Percentiles rank a stretch among this genome's conserved stretches.
phyloP scores from a whole-genome alignment of 1,139 yeast species.

The Suhomyces bribrorum region DNA sequence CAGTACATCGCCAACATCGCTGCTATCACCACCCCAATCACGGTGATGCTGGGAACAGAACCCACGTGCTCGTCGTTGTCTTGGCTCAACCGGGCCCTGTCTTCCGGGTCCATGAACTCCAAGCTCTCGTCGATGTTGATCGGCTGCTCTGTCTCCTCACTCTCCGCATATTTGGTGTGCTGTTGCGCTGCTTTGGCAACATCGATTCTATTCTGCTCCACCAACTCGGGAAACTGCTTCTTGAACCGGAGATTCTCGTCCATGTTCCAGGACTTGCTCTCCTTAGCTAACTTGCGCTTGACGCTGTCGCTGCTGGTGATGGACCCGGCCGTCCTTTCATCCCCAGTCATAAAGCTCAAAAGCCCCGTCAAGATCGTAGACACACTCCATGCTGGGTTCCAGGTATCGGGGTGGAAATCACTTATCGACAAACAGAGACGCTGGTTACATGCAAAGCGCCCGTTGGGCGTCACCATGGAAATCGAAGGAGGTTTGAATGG shows the following conservation, averaged over 20 bases:
- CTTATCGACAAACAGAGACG: conserved; percentile 85
- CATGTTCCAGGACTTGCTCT: conserved; percentile 68
- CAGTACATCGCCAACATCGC: conserved; percentile 13
- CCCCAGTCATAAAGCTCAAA: conserved; percentile 79
- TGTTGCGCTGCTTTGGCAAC: conserved; percentile 18
- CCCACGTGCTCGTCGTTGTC: conserved; percentile 21
- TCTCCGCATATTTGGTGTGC: conserved; percentile 2
- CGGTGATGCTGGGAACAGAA: conserved; percentile 15
- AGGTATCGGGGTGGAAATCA: conserved; percentile 88
- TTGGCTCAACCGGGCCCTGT: conserved; percentile 41
- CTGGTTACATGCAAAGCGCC: conserved; percentile 74
- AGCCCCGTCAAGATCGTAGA: conserved; percentile 82
- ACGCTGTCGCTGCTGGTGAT: conserved; percentile 38
- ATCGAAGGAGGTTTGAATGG: conserved; percentile 94
- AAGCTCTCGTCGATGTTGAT: conserved; percentile 21
- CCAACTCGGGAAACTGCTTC: conserved; percentile 68
- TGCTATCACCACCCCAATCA: conserved; percentile 35
- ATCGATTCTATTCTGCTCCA: conserved; percentile 44
- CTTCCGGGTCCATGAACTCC: conserved; percentile 45
- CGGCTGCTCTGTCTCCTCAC: conserved; percentile 7
- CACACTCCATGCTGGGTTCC: conserved; percentile 97
- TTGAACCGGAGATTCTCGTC: conserved; percentile 55
- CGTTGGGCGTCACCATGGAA: conserved; percentile 85
- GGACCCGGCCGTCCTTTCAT: conserved; percentile 43
- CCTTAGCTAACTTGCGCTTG: conserved; percentile 43